Conservation (phyloP, 768 basidiomycete species). For the Leucocoprinus leucothites region DNA sequence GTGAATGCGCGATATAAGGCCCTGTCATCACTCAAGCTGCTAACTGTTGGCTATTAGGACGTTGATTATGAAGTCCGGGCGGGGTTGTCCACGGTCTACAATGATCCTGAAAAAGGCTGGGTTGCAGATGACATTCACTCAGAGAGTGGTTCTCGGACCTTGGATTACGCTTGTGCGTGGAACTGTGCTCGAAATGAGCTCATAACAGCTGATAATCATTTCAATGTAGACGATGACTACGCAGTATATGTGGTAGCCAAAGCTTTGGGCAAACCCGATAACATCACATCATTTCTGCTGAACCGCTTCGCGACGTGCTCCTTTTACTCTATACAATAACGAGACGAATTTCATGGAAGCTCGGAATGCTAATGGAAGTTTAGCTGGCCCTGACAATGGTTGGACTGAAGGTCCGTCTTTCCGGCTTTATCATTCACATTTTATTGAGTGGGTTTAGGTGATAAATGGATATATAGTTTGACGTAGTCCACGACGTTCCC, state of each 20-base stretch:
- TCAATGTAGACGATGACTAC: constrained; percentile 65
- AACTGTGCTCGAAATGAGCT: neutral
- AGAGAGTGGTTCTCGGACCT: constrained; percentile 72
- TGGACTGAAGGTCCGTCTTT: constrained; percentile 69
- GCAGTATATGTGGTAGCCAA: constrained; percentile 64
- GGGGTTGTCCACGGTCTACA: constrained; percentile 66
- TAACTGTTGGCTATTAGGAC: constrained; percentile 32
- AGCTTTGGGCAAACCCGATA: constrained; percentile 44
- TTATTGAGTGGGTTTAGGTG: constrained; percentile 24
- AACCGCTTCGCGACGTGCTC: constrained; percentile 49
- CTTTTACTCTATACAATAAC: constrained; percentile 65
- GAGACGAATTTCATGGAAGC: constrained; percentile 82
- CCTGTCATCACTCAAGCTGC: neutral
- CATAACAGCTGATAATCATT: too few species aligned
- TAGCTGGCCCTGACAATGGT: constrained; percentile 66
- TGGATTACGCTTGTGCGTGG: constrained; percentile 71
- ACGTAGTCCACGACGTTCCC: constrained; percentile 70
- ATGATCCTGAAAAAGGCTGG: constrained; percentile 51
- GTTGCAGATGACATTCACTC: constrained; percentile 77
- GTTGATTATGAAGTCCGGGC: constrained; percentile 81
- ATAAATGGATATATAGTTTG: constrained; percentile 66
- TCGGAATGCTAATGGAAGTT: constrained; percentile 58
- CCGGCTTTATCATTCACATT: neutral
- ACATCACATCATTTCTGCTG: constrained; percentile 46
- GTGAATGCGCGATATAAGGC: constrained; percentile 23